A percentile compares a stretch with the other conserved stretches of the same genome.
Conservation (phyloP, 2,329 filamentous ascomycete genomes). For the Moelleriella libera region DNA sequence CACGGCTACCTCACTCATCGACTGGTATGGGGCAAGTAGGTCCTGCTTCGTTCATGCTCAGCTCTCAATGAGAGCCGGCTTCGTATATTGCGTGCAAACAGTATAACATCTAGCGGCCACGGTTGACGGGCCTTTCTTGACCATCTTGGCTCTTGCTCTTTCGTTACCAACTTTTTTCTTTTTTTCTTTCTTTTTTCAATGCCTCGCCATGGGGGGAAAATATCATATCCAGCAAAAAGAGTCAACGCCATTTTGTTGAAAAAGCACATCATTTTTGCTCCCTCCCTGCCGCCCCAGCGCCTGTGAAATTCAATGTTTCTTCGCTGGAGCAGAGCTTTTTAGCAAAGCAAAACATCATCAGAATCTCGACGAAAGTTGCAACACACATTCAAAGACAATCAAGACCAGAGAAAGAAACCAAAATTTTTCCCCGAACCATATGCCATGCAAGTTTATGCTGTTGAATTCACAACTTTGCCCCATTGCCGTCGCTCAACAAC, state of each 20-base stretch:
- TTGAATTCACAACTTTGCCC: conserved; percentile 27
- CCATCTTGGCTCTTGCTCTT: conserved; percentile 1
- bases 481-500: conserved; percentile 16
- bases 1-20: too few relatives aligned
- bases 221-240: conserved; percentile 20
- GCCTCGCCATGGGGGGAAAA: conserved; percentile 14
- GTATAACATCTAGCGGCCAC: conserved; percentile 13
- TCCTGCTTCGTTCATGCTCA: too few relatives aligned
- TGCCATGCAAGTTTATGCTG: conserved; percentile 28
- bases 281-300: conserved; percentile 13
- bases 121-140: conserved; percentile 26
- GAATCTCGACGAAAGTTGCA: conserved; percentile 1
- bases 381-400: conserved; percentile 4
- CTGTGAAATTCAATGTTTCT: neutral
- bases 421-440: conserved; percentile 16
- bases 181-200: conserved; percentile 7
- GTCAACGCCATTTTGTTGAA: conserved; percentile 25
- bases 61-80: neutral
- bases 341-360: neutral
- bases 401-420: conserved; percentile 3
- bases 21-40: too few relatives aligned
- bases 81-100: neutral
- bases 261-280: conserved; percentile 23
- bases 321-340: too few relatives aligned
- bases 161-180: conserved; percentile 7